Evolutionary conservation across 2,329 filamentous ascomycete species (phyloP).

Genomic region (Fusarium luffae): DNA sequence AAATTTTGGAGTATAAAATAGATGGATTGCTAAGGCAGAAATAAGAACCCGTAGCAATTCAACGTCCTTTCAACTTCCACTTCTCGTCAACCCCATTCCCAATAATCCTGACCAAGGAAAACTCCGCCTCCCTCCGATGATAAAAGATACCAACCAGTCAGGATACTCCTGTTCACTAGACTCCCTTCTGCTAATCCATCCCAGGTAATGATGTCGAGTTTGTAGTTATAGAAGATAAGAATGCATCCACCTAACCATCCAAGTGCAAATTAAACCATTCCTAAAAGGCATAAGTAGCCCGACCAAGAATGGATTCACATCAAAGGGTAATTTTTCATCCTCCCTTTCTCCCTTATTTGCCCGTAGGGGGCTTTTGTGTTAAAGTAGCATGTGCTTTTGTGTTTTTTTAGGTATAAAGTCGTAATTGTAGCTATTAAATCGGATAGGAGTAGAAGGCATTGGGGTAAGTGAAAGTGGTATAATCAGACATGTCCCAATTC

Average conservation of each 20-base stretch:
- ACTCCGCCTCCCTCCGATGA: slow-evolving; percentile 31
- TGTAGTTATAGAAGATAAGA: slow-evolving; percentile 27
- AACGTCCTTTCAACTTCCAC: slow-evolving; percentile 20
- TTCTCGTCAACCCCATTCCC: slow-evolving; percentile 11
- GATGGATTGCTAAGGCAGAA: slow-evolving; percentile 40
- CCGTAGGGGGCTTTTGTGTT: slow-evolving; percentile 30
- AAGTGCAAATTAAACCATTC: slow-evolving; percentile 22
- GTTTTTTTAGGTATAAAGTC: slow-evolving; percentile 45
- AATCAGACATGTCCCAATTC: slow-evolving; percentile 45
- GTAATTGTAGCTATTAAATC: slow-evolving; percentile 49
- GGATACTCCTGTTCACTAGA: slow-evolving; percentile 33
- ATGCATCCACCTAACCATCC: slow-evolving; percentile 32
- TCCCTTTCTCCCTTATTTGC: slow-evolving; percentile 7
- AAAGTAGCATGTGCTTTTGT: slow-evolving; percentile 39
- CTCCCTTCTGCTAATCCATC: slow-evolving; percentile 37
- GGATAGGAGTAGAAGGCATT: slow-evolving; percentile 44
- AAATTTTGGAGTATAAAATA: slow-evolving; percentile 39
- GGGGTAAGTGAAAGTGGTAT: slow-evolving; percentile 39
- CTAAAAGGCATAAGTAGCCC: background rate
- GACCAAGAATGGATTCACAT: slow-evolving; percentile 10
- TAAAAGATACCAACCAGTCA: slow-evolving; percentile 30
- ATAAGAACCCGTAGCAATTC: slow-evolving; percentile 33
- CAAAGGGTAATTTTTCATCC: slow-evolving; percentile 5
- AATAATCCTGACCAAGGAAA: slow-evolving; percentile 24
- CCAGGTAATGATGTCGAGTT: slow-evolving; percentile 34